Evolutionary conservation across 176 grass and related monocot species (phyloP), one percentile per base, ranked within the genome.

Genomic region (Musa beccarii): DNA sequence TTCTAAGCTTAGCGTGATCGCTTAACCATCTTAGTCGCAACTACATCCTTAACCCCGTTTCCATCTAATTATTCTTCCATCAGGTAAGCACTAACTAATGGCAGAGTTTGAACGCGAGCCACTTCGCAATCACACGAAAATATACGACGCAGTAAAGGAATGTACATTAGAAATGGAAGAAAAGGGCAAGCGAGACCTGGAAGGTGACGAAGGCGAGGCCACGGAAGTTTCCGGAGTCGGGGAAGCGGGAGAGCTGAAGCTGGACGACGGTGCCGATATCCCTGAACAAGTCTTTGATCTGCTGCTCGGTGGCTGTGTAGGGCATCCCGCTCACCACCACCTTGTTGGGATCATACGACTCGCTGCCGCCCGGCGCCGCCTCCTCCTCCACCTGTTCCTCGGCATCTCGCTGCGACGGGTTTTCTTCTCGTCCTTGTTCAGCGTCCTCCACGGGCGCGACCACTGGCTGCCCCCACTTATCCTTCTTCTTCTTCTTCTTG

Each of bases 261-360:
- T 89, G 85, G 26, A 53, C 69, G 73, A 99, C 74, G 75, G 90
- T 59, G 43, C 86, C 90, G 51, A 90, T 75, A 52, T 81, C 85
- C 75, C 79, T 86, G 77, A 94, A 94, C 66, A 99, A 72, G 53
- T 71, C 75, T 70, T 86, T 85, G 69, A 99, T 94, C 68, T 99
- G 78, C 22, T 59, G 70, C 63, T 94, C 90, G 7, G 84, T 91
- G 22, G 76, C 82, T 49, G 95, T 78, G 88, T 99, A 99, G 16
- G 86, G 90, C 84, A 99, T 79, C 24, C 90, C 90, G 78, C 90
- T 99, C 11, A 83, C 90, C 79, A 99, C 90, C 67, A 99, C 90
- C 82, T 99, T 91, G 69, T 70, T 66, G 14, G 72, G 49, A 69
- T 99, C 90, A 15, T 85, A 88, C 66, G 43, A 34, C 51, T 83